Base-by-base conservation (phyloP, 257 asterid genomes). In the Buddleja alternifolia region DNA sequence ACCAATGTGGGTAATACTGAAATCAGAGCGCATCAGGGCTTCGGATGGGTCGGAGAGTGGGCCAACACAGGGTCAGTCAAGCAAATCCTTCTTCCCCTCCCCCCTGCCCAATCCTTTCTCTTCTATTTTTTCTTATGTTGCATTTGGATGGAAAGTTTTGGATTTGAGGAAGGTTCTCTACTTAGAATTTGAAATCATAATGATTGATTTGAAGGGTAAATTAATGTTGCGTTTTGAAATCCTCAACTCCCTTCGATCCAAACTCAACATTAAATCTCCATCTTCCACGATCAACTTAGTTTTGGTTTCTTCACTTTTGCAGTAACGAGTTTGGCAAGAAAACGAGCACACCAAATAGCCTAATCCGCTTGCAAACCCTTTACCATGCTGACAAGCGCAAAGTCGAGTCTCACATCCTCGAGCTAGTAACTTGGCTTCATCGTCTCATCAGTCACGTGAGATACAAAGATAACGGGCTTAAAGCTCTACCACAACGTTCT, bases 21-120 rank as follows among this genome's bases (percentile, higher is more conserved):
- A 63, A 79, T 50, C 96, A 94, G 99, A 67, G 93, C 95, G 63
- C 99, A 94, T 77, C 99, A 94, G 69, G 99, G 99, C 56, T 94
- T 94, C 20, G 99, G 99, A 78, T 94, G 99, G 99, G 99, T 94
- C 36, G 99, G 99, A 78, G 99, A 94, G 66, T 94, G 99, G 99
- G 99, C 99, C 12, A 94, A 86, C 73, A 77, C 90, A 12, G 96
- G 98, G 99, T 94, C 10, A 86, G 96, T 83, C 45, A 29, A 71
- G 7, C 9, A 9, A 7, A 21, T 9, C 12, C 16, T 20, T 12
- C 73, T 9, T 14, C 15, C 25, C 41, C 23, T 16, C 25, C 14
- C 29, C 1, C 11, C 16, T 42, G 34, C 25, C 42, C 37, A 62
- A 40, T 10, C 59, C 47, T n/a, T 14, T 61, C 52, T 37, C 12